These are phyloP conservation scores for Candida chilensis DNA, from an alignment of 805 yeast genomes.

Conservation along the genomic window DNA sequence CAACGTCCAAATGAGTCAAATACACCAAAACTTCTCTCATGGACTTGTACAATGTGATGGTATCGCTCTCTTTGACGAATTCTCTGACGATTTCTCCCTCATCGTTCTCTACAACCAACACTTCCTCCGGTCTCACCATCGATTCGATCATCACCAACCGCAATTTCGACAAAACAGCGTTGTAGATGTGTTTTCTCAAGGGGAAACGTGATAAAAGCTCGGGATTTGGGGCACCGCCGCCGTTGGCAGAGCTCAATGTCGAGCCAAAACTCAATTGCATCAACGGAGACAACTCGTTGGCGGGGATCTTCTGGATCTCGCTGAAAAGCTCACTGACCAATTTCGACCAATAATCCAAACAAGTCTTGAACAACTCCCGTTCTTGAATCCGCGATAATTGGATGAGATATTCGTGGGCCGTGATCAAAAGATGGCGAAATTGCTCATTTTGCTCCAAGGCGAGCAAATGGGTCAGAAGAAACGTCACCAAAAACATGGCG, in stretches of 20 bases:
- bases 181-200: constrained; percentile 77
- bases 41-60: constrained; percentile 89
- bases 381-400: constrained; percentile 87
- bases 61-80: constrained; percentile 93
- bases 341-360: constrained; percentile 89
- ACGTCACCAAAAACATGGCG: constrained; percentile 87
- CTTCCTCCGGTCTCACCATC: constrained; percentile 99
- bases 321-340: constrained; percentile 76
- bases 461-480: constrained; percentile 62
- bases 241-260: constrained; percentile 29
- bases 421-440: constrained; percentile 49
- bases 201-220: constrained; percentile 68
- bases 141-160: constrained; percentile 92
- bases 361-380: constrained; percentile 90
- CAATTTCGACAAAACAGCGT: constrained; percentile 69
- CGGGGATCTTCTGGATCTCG: constrained; percentile 78
- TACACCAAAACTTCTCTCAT: constrained; percentile 95
- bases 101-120: constrained; percentile 91
- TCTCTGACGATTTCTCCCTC: constrained; percentile 99
- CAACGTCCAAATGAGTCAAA: constrained; percentile 89
- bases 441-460: constrained; percentile 53
- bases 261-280: constrained; percentile 50
- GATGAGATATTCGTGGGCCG: constrained; percentile 74
- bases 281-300: constrained; percentile 63
- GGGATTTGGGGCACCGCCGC: constrained; percentile 85